These are phyloP conservation scores for Papiliotrema nemorosa DNA, from an alignment of 1,284 basidiomycete genomes.

Conservation along the genomic window DNA sequence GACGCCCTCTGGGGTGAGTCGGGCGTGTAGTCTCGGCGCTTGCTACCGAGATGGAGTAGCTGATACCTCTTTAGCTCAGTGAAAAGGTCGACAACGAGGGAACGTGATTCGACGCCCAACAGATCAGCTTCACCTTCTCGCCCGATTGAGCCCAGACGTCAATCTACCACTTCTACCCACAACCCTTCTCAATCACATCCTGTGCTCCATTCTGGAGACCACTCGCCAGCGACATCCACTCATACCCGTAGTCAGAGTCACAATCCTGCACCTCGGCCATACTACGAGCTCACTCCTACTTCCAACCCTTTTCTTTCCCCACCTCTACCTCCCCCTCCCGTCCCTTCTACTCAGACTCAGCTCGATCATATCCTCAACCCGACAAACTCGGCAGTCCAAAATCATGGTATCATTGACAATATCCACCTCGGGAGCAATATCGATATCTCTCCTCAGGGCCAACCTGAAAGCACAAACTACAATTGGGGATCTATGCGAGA, in stretches of 20 bases:
- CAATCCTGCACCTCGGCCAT: neutral
- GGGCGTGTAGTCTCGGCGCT: neutral
- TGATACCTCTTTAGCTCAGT: neutral
- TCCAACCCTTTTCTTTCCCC: neutral
- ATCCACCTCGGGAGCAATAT: neutral
- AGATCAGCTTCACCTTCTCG: no score
- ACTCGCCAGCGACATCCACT: neutral
- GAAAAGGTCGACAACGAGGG: neutral
- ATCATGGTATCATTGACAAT: no score
- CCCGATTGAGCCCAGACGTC: no score
- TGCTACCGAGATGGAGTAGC: neutral
- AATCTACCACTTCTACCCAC: no score
- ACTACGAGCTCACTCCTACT: neutral
- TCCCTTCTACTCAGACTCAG: neutral
- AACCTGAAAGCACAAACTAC: neutral
- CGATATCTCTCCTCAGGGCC: neutral
- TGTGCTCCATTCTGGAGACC: neutral
- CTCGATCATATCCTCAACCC: neutral
- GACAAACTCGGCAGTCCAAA: neutral
- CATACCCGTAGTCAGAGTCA: no score
- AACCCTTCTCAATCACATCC: neutral
- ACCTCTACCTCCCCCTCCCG: neutral
- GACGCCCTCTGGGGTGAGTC: constrained; percentile 4
- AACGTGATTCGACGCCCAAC: neutral
- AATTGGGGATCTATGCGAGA: constrained; percentile 2